A percentile compares a stretch with the other conserved stretches of the same genome.
These are phyloP conservation scores for Brassica nigra DNA, from an alignment of 345 rosid species.

Conservation along the genomic window DNA sequence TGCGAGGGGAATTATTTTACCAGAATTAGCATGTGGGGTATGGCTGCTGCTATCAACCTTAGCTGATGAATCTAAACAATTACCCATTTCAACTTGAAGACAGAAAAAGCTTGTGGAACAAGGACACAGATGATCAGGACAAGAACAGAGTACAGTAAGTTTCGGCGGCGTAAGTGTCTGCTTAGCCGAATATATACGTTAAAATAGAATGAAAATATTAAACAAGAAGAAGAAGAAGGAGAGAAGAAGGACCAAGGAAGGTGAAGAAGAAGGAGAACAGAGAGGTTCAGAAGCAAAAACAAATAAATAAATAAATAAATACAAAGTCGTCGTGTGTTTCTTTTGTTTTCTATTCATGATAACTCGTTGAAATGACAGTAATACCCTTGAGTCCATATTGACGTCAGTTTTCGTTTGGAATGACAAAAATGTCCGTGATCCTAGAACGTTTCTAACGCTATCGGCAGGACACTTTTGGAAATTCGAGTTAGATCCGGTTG, in stretches of 20 bases:
- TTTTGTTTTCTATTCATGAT: constrained; percentile 7
- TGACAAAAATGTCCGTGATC: background rate
- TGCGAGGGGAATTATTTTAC: constrained; percentile 38
- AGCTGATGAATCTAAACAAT: constrained; percentile 71
- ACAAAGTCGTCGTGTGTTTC: constrained; percentile 7
- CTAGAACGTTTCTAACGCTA: background rate
- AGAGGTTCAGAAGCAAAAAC: constrained; percentile 14
- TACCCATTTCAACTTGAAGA: constrained; percentile 53
- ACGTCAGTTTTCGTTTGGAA: background rate
- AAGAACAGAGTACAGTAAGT: constrained; percentile 8
- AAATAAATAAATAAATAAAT: background rate
- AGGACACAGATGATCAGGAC: constrained; percentile 4
- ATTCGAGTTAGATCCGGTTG: background rate
- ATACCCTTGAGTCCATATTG: background rate
- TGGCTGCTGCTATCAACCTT: constrained; percentile 58
- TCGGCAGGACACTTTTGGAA: background rate
- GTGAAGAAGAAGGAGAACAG: constrained; percentile 17
- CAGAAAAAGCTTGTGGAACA: constrained; percentile 26
- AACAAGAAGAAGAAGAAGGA: background rate
- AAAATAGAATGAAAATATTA: background rate
- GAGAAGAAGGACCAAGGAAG: constrained; percentile 35
- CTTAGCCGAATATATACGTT: background rate
- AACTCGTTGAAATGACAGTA: background rate
- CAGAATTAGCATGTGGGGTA: constrained; percentile 57
- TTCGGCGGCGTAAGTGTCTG: constrained; percentile 10